A percentile compares a stretch with the other conserved stretches of the same genome.
Evolutionary conservation across 306 rosid species (phyloP).

Genomic region (Adenanthera pavonina): DNA sequence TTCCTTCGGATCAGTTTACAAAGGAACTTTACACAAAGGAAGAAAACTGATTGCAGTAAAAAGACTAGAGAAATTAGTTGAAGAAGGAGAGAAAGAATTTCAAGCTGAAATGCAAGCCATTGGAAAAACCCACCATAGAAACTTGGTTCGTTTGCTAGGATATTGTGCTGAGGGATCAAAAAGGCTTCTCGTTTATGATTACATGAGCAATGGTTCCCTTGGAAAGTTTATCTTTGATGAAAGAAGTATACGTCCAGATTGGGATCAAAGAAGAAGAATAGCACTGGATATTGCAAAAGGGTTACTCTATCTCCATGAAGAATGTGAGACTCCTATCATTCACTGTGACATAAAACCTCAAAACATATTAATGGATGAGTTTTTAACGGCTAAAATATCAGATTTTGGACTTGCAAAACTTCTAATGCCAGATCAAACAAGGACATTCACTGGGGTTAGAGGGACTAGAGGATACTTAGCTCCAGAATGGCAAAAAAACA

Average conservation of each 20-base stretch:
- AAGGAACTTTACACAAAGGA: conserved; percentile 36
- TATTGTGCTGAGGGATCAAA: neutral
- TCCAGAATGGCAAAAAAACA: conserved; percentile 50
- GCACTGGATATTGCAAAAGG: conserved; percentile 50
- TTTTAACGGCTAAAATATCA: conserved; percentile 47
- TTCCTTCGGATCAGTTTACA: conserved; percentile 49
- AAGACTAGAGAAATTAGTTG: conserved; percentile 45
- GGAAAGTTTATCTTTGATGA: conserved; percentile 42
- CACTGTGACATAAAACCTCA: conserved; percentile 37
- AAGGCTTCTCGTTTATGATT: neutral
- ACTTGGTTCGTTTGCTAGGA: neutral
- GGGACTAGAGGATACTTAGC: conserved; percentile 57
- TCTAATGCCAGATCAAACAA: conserved; percentile 49
- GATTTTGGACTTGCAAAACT: conserved; percentile 53
- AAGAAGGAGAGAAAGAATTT: conserved; percentile 52
- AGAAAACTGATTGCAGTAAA: conserved; percentile 43
- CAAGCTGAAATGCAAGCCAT: conserved; percentile 48
- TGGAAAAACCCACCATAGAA: conserved; percentile 46
- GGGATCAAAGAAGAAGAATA: conserved; percentile 48
- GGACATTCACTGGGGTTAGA: conserved; percentile 42
- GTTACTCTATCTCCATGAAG: conserved; percentile 50
- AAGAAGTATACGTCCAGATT: conserved; percentile 22
- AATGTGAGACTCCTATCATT: conserved; percentile 46
- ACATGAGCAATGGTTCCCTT: conserved; percentile 47
- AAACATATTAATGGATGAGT: conserved; percentile 52